Evolutionary conservation across 176 grass and related monocot genomes (phyloP).

Genomic region (Thalia dealbata): DNA sequence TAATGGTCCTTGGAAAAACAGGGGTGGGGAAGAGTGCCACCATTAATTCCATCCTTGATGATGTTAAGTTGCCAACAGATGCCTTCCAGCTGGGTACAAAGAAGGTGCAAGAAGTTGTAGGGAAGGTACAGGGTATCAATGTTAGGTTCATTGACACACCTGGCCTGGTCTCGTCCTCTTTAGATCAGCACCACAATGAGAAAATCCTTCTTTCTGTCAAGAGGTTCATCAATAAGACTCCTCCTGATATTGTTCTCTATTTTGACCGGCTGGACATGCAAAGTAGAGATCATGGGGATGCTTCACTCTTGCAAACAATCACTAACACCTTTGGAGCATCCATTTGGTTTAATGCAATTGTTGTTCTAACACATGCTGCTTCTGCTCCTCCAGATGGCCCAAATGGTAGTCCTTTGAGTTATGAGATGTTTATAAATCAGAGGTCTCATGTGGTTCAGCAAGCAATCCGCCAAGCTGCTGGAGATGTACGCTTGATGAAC

Average conservation of each 20-base stretch:
- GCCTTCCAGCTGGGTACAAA: constrained; percentile 70
- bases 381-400: constrained; percentile 82
- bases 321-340: constrained; percentile 63
- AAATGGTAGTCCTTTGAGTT: constrained; percentile 78
- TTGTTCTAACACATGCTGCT: constrained; percentile 86
- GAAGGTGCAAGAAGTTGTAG: constrained; percentile 61
- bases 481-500: constrained; percentile 88
- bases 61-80: constrained; percentile 46
- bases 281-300: constrained; percentile 73
- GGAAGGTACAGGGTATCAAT: constrained; percentile 65
- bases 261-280: constrained; percentile 90
- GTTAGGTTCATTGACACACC: constrained; percentile 91
- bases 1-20: constrained; percentile 86
- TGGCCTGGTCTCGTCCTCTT: constrained; percentile 65
- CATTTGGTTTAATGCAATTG: constrained; percentile 93
- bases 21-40: constrained; percentile 96
- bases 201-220: constrained; percentile 78
- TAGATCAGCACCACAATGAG: constrained; percentile 60
- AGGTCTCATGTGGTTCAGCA: constrained; percentile 90
- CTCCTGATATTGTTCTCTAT: constrained; percentile 94
- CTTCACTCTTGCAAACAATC: constrained; percentile 58
- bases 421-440: constrained; percentile 96
- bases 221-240: constrained; percentile 49
- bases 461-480: constrained; percentile 83
- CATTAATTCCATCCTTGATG: constrained; percentile 84